Base-by-base conservation (phyloP, 2,329 filamentous ascomycete species). In the Rhynchosporium agropyri region DNA sequence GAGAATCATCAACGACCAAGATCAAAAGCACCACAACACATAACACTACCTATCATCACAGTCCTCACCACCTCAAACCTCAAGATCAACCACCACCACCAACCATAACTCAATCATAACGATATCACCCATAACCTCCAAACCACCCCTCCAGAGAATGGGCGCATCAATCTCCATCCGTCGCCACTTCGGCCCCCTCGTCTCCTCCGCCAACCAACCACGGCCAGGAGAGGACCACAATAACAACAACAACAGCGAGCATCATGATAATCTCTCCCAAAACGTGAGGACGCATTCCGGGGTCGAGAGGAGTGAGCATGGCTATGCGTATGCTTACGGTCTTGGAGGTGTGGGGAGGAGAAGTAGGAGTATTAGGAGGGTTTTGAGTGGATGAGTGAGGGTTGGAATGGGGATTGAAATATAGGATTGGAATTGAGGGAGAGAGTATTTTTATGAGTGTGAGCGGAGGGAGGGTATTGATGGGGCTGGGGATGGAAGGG, bases 111-210 rank as follows among this genome's bases (percentile, higher is more conserved):
- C 33, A 38, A 38, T 9, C 26, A 13, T 33, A 4, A 36, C 13
- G 5, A 20, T 20, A 20, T 20, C 20, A 20, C 26, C 46, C 26
- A 12, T 33, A 33, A 31, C 26, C 12, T 2, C 10, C 5, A 36
- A 36, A 49, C 26, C n/a, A 10, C n/a, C 3, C 28, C 10, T 20
- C 20, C 33, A 53, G 12, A 40, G 40, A 42, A 54, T 54, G 51
- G 51, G 51, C 28, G 51, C 51, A 5, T 54, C 51, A 26, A 13
- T 54, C 38, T 54, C 51, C 4, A 54, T 36, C 20, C 51, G 51
- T 20, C 51, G 51, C 3, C 51, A 54, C 26, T 54, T 54, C 51
- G 51, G 51, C 6, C 51, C 51, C 51, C 6, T 54, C 36, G 38
- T 54, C 33, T 54, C 51, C 3, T 54, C 51, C 8, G 20, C 29